Evolutionary conservation across 306 rosid genomes (phyloP).

Genomic region (Cyclanthera cordifolia): DNA sequence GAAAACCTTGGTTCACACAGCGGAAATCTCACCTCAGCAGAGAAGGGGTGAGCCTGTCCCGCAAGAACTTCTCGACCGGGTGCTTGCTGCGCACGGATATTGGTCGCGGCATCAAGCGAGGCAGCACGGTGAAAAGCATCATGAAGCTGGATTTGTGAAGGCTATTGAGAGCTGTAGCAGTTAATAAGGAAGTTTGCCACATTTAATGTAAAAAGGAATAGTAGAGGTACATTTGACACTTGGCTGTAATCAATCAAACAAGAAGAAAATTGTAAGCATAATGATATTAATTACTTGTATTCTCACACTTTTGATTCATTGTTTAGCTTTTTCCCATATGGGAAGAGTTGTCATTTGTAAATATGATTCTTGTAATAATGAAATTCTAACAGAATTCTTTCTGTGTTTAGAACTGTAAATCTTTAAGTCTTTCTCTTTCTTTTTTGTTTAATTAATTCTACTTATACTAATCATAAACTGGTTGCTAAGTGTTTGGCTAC

Average conservation of each 20-base stretch:
- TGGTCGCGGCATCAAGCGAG: conserved; percentile 74
- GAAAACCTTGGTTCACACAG: conserved; percentile 94
- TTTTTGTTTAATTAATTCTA: too few species aligned
- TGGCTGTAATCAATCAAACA: conserved; percentile 22
- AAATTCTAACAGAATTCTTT: conserved; percentile 28
- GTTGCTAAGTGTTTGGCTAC: too few species aligned
- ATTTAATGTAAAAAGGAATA: conserved; percentile 34
- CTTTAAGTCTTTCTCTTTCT: too few species aligned
- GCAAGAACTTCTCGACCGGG: conserved; percentile 74
- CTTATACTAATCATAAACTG: too few species aligned
- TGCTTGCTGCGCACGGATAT: conserved; percentile 68
- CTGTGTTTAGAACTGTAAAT: conserved; percentile 19
- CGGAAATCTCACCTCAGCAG: conserved; percentile 76
- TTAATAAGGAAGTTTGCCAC: too few species aligned
- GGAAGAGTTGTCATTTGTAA: conserved; percentile 56
- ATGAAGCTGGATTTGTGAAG: conserved; percentile 34
- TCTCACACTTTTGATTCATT: conserved; percentile 49
- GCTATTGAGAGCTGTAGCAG: conserved; percentile 25
- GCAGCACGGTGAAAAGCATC: conserved; percentile 51
- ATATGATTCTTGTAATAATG: conserved; percentile 42
- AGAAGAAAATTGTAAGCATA: conserved; percentile 53
- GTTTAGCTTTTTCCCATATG: conserved; percentile 25
- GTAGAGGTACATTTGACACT: conserved; percentile 27
- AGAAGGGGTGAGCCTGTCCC: conserved; percentile 95
- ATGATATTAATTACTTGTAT: conserved; percentile 49